These are phyloP conservation scores for Plasmopara halstedii DNA, from an alignment of 352 stramenopile genomes.

Conservation along the genomic window DNA sequence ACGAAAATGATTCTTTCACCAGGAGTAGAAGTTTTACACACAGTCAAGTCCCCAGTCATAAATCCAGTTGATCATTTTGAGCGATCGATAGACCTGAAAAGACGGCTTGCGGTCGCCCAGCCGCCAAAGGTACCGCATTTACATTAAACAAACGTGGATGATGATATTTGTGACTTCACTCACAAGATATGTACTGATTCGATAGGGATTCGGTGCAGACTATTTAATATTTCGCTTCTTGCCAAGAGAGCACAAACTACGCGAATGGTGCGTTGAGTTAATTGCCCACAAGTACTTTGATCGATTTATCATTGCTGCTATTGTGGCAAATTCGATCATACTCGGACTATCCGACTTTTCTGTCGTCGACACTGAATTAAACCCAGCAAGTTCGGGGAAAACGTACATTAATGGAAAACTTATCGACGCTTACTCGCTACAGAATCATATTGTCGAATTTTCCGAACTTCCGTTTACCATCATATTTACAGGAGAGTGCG, in stretches of 20 bases:
- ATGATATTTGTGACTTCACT: background rate
- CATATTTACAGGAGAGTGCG: slow-evolving; percentile 82
- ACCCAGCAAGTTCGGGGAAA: slow-evolving; percentile 45
- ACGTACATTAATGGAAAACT: slow-evolving; percentile 30
- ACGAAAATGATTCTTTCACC: slow-evolving; percentile 24
- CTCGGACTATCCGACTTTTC: slow-evolving; percentile 81
- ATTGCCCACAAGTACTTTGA: slow-evolving; percentile 69
- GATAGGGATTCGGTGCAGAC: slow-evolving; percentile 39
- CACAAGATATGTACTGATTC: background rate
- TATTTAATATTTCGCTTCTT: slow-evolving; percentile 36
- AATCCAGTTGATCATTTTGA: slow-evolving; percentile 1
- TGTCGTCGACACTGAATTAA: slow-evolving; percentile 54
- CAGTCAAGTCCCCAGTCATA: background rate
- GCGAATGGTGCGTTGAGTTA: slow-evolving; percentile 39
- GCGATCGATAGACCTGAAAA: slow-evolving; percentile 9
- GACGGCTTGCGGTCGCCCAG: slow-evolving; percentile 13
- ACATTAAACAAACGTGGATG: background rate
- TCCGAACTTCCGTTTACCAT: slow-evolving; percentile 80
- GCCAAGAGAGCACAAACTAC: slow-evolving; percentile 38
- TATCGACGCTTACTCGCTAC: slow-evolving; percentile 32
- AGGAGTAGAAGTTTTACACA: slow-evolving; percentile 16
- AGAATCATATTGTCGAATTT: slow-evolving; percentile 56
- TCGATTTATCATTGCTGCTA: slow-evolving; percentile 76
- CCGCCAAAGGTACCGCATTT: slow-evolving; percentile 10
- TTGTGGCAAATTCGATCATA: slow-evolving; percentile 83